Conservation (phyloP, 441 rosid genomes). For the Viola pubescens region DNA sequence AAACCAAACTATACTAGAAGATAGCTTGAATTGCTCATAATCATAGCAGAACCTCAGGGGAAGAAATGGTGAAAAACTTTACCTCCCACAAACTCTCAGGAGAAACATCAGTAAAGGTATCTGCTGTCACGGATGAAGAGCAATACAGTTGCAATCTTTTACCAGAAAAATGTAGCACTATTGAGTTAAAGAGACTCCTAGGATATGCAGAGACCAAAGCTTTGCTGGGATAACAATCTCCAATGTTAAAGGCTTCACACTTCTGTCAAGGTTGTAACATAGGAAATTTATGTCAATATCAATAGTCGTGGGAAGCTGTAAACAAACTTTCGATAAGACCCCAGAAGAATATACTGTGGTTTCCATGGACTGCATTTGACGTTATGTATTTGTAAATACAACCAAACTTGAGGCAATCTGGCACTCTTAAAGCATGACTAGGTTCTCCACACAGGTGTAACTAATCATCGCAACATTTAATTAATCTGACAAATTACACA, state of each 20-base stretch:
- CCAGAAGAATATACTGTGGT: neutral
- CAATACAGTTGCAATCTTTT: conserved; percentile 52
- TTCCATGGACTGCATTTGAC: too few relatives aligned
- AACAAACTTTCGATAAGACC: neutral
- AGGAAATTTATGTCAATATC: conserved; percentile 1
- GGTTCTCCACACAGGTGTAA: too few relatives aligned
- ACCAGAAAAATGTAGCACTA: conserved; percentile 31
- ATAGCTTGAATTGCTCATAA: conserved; percentile 12
- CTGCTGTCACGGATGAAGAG: conserved; percentile 42
- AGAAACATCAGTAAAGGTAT: conserved; percentile 36
- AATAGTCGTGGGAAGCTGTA: too few relatives aligned
- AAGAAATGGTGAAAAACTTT: conserved; percentile 14
- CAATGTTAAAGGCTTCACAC: conserved; percentile 33
- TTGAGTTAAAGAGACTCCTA: conserved; percentile 36
- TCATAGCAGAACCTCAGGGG: conserved; percentile 7
- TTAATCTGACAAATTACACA: too few relatives aligned
- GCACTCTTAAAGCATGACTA: too few relatives aligned
- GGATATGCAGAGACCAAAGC: conserved; percentile 30
- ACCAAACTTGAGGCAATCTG: too few relatives aligned
- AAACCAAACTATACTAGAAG: conserved; percentile 14
- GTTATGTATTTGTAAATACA: too few relatives aligned
- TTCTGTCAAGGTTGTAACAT: conserved; percentile 38
- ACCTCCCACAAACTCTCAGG: conserved; percentile 96
- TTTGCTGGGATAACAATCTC: conserved; percentile 33
- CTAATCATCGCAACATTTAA: too few relatives aligned